Percentiles rank a stretch among this genome's conserved stretches.
Conservation (phyloP, 2,329 filamentous ascomycete species). For the Paecilomyces fulvus region DNA sequence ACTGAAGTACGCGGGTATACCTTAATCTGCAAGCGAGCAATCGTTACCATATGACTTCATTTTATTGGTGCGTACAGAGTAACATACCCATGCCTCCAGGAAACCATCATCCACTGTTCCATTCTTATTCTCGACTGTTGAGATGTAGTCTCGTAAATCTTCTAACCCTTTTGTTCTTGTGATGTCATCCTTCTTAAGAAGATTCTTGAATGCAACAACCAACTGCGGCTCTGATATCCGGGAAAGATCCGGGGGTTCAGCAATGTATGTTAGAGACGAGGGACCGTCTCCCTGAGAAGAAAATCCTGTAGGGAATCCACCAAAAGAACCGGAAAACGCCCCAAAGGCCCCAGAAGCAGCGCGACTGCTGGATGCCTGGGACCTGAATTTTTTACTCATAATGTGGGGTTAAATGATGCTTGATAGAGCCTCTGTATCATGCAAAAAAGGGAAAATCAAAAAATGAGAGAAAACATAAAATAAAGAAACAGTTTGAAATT, state of each 20-base stretch:
- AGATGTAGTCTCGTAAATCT: conserved; percentile 62
- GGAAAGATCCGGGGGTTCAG: conserved; percentile 74
- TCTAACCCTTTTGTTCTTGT: conserved; percentile 89
- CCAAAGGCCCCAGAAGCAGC: conserved; percentile 44
- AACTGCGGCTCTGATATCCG: conserved; percentile 70
- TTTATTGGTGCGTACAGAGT: conserved; percentile 11
- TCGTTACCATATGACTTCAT: conserved; percentile 33
- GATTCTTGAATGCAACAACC: conserved; percentile 84
- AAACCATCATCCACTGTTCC: conserved; percentile 68
- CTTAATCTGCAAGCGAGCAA: conserved; percentile 53
- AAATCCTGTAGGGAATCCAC: conserved; percentile 28
- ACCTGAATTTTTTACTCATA: conserved; percentile 57
- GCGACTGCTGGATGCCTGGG: conserved; percentile 56
- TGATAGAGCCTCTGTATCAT: conserved; percentile 5
- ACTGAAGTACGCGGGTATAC: conserved; percentile 84
- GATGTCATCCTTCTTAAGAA: conserved; percentile 84
- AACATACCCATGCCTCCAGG: conserved; percentile 78
- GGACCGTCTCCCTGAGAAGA: conserved; percentile 36
- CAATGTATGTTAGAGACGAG: conserved; percentile 73
- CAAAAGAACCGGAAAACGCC: conserved; percentile 33
- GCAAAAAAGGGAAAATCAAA: conserved; percentile 15
- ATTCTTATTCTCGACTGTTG: conserved; percentile 44
- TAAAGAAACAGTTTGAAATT: conserved; percentile 10
- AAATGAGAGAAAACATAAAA: background rate
- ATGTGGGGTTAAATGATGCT: conserved; percentile 19